A percentile compares a stretch with the other conserved stretches of the same genome.
These are phyloP conservation scores for Saccharomycopsis selenospora DNA, from an alignment of 805 yeast genomes.

Conservation along the genomic window DNA sequence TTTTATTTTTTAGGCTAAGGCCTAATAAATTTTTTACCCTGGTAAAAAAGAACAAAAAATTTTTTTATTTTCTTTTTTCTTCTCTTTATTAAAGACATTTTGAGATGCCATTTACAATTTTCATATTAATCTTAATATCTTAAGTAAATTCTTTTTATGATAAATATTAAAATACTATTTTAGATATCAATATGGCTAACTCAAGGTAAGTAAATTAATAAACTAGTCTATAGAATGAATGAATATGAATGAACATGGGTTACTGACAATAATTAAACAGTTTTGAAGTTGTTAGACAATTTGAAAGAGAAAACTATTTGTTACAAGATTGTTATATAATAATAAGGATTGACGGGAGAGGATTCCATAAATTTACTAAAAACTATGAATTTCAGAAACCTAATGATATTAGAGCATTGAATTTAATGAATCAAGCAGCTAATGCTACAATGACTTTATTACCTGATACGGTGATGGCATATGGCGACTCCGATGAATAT, in stretches of 20 bases:
- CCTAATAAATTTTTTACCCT: too few species aligned
- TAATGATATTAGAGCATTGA: conserved; percentile 70
- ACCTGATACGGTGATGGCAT: conserved; percentile 72
- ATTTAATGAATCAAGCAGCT: conserved; percentile 80
- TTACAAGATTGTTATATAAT: conserved; percentile 79
- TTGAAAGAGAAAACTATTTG: conserved; percentile 66
- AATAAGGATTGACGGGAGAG: conserved; percentile 86
- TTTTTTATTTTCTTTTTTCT: too few species aligned
- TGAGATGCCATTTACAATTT: too few species aligned
- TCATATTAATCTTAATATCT: too few species aligned
- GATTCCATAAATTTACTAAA: conserved; percentile 80
- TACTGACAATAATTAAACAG: not conserved
- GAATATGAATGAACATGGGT: not conserved
- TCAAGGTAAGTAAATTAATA: conserved; percentile 9
- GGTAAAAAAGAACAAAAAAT: too few species aligned
- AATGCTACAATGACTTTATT: conserved; percentile 51
- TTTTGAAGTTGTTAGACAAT: conserved; percentile 77
- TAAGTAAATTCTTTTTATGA: too few species aligned
- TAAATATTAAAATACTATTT: too few species aligned
- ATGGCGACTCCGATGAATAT: conserved; percentile 95
- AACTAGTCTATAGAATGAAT: too few species aligned
- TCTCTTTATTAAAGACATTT: too few species aligned
- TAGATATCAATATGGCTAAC: conserved; percentile 1
- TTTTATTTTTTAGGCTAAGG: too few species aligned
- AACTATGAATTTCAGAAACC: conserved; percentile 78